Evolutionary conservation across 805 yeast species (phyloP).

Genomic region (Hanseniaspora vineae): DNA sequence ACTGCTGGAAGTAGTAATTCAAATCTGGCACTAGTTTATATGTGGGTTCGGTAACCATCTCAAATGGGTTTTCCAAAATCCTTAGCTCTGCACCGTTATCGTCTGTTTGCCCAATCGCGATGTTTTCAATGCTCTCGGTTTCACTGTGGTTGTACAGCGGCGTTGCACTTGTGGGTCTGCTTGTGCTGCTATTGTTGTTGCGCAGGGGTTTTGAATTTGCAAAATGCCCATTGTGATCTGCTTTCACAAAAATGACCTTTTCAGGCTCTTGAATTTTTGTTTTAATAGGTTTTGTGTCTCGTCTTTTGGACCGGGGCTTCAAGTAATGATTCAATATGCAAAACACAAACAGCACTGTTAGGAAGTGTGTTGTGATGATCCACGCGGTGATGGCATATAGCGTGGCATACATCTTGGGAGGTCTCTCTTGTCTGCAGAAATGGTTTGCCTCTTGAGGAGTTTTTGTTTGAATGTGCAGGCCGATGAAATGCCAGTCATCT

Average conservation of each 20-base stretch:
- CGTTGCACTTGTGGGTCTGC: neutral
- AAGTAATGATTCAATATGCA: conserved; percentile 21
- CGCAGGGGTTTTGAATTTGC: neutral
- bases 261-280: conserved; percentile 9
- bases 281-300: conserved; percentile 19
- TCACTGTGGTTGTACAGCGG: neutral
- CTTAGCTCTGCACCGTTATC: neutral
- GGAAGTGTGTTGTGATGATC: conserved; percentile 13
- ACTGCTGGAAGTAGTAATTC: conserved; percentile 50
- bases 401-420: conserved; percentile 1
- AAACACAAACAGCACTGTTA: conserved; percentile 15
- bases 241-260: conserved; percentile 3
- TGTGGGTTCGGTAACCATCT: conserved; percentile 14
- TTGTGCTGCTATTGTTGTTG: neutral
- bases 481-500: no score
- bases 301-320: conserved; percentile 14
- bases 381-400: conserved; percentile 7
- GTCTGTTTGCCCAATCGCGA: conserved; percentile 2
- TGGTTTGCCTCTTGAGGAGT: no score
- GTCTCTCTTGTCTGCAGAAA: no score
- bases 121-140: conserved; percentile 10
- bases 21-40: conserved; percentile 37
- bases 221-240: neutral
- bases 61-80: neutral
- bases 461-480: no score